These are phyloP conservation scores for Euptelea pleiosperma DNA, from an alignment of 164 flowering plant genomes.

Conservation along the genomic window DNA sequence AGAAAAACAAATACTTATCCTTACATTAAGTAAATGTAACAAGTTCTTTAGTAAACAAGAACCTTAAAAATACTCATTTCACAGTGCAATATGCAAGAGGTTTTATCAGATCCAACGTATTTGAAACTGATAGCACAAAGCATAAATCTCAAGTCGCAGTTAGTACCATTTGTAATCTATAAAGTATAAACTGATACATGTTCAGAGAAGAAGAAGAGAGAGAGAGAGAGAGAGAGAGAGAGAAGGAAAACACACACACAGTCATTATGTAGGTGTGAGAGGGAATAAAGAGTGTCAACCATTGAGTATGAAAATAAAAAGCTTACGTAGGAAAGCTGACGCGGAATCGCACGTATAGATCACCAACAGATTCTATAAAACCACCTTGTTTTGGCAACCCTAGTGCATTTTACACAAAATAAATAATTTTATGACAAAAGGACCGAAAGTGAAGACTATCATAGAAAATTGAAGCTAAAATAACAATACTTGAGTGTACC, in stretches of 20 bases:
- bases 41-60: background rate
- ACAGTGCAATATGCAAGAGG: no score
- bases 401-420: constrained; percentile 20
- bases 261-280: background rate
- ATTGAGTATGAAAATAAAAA: constrained; percentile 7
- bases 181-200: no score
- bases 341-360: constrained; percentile 79
- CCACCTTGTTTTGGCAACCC: constrained; percentile 74
- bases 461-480: background rate
- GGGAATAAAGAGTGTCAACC: no score
- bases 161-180: no score
- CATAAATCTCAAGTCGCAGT: no score
- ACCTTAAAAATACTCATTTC: background rate
- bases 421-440: background rate
- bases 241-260: background rate
- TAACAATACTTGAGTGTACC: constrained; percentile 34
- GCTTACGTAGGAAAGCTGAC: constrained; percentile 72
- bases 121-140: no score
- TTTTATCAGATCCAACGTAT: no score
- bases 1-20: background rate
- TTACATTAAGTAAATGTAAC: background rate
- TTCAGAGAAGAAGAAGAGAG: background rate
- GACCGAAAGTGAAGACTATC: background rate
- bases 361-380: constrained; percentile 57
- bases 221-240: no score